Evolutionary conservation across 495 filamentous ascomycete genomes (phyloP).

Genomic region (Penicillium turbatum): DNA sequence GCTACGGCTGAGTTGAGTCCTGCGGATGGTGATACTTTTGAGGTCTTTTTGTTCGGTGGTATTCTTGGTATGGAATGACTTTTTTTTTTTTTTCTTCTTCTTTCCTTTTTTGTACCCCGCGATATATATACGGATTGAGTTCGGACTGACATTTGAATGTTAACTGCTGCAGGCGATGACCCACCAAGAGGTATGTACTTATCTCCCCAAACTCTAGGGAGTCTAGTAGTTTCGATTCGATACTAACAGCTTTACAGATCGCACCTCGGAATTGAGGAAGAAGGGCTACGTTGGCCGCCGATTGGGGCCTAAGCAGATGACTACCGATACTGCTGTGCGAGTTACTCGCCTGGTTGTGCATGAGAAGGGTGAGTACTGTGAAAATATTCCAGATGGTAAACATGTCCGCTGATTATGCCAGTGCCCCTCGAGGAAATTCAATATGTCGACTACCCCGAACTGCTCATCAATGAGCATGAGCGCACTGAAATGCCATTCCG

Average conservation of each 20-base stretch:
- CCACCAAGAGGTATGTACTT: slow-evolving; percentile 76
- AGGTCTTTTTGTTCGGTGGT: slow-evolving; percentile 91
- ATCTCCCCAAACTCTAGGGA: neutral
- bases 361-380: slow-evolving; percentile 57
- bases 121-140: slow-evolving; percentile 10
- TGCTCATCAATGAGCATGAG: slow-evolving; percentile 85
- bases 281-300: slow-evolving; percentile 88
- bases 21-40: slow-evolving; percentile 75
- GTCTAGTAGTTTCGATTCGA: neutral
- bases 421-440: slow-evolving; percentile 70
- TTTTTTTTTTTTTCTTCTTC: slow-evolving; percentile 8
- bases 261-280: slow-evolving; percentile 85
- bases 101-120: neutral
- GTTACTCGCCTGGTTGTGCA: slow-evolving; percentile 88
- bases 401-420: slow-evolving; percentile 31
- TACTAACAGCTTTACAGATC: slow-evolving; percentile 53
- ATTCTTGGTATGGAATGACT: slow-evolving; percentile 69
- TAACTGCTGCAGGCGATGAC: slow-evolving; percentile 67
- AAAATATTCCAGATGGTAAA: neutral
- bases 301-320: slow-evolving; percentile 94
- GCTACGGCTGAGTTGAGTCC: slow-evolving; percentile 76
- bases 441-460: slow-evolving; percentile 82
- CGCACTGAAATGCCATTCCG: slow-evolving; percentile 96
- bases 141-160: slow-evolving; percentile 4
- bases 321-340: slow-evolving; percentile 92